A percentile compares a stretch with the other conserved stretches of the same genome.
Conservation (phyloP, 2,329 filamentous ascomycete species). For the Cordyceps pruinosa region DNA sequence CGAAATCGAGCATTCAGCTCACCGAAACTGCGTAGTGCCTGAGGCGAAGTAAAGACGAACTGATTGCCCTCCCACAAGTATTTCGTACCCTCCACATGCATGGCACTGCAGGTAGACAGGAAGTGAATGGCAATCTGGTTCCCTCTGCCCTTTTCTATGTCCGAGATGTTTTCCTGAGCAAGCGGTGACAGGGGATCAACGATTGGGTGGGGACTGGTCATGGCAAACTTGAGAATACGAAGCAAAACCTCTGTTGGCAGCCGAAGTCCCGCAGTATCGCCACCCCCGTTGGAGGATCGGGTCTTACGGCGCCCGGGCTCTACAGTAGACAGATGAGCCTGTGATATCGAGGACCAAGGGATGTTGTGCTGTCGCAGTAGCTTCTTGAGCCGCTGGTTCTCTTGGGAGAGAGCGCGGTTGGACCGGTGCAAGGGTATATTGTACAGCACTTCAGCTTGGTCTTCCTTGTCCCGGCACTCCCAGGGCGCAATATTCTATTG, state of each 20-base stretch:
- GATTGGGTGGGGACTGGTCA: constrained; percentile 43
- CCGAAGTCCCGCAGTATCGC: constrained; percentile 30
- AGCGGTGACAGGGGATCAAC: constrained; percentile 46
- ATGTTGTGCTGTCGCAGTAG: constrained; percentile 47
- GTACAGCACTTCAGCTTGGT: constrained; percentile 42
- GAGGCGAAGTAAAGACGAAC: constrained; percentile 48
- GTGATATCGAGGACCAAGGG: constrained; percentile 38
- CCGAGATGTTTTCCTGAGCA: constrained; percentile 36
- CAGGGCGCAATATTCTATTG: constrained; percentile 29
- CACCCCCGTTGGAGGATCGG: constrained; percentile 23
- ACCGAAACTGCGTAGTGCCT: constrained; percentile 42
- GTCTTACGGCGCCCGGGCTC: constrained; percentile 28
- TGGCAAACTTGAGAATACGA: constrained; percentile 43
- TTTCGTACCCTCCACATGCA: constrained; percentile 41
- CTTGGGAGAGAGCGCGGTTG: constrained; percentile 39
- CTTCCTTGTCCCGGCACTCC: constrained; percentile 47
- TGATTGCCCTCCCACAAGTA: constrained; percentile 46
- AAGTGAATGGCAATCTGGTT: constrained; percentile 48
- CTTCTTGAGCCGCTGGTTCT: constrained; percentile 44
- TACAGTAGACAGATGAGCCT: constrained; percentile 26
- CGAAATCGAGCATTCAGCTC: constrained; percentile 38
- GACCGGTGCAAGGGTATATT: constrained; percentile 41
- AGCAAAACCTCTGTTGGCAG: constrained; percentile 48
- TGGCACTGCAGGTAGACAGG: constrained; percentile 43
- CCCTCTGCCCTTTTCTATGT: constrained; percentile 34